These are phyloP conservation scores for Candida anglica DNA, from an alignment of 805 yeast species.

Conservation along the genomic window DNA sequence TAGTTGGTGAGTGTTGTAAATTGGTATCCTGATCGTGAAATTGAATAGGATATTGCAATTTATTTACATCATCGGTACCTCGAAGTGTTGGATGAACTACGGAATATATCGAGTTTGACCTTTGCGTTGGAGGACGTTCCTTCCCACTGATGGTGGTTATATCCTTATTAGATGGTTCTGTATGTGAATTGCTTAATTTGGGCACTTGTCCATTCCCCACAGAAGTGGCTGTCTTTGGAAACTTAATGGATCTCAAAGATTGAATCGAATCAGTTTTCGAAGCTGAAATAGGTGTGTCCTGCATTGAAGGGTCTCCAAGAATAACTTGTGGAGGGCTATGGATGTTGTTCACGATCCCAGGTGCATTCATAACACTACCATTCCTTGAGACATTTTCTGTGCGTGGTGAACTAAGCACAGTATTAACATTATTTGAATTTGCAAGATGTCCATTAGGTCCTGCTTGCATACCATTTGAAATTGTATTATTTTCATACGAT, in stretches of 20 bases:
- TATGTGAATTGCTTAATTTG: neutral
- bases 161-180: conserved; percentile 1
- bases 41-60: conserved; percentile 3
- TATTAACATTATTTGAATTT: neutral
- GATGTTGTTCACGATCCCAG: conserved; percentile 9
- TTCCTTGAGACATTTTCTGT: conserved; percentile 1
- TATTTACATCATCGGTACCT: neutral
- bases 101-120: conserved; percentile 6
- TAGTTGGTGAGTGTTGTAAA: conserved; percentile 1
- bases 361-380: conserved; percentile 4
- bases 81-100: conserved; percentile 1
- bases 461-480: conserved; percentile 5
- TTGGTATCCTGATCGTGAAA: neutral
- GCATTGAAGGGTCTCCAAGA: neutral
- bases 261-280: conserved; percentile 2
- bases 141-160: conserved; percentile 5
- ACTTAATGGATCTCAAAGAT: conserved; percentile 3
- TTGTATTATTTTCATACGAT: conserved; percentile 1
- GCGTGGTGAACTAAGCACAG: neutral
- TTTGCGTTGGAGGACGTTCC: conserved; percentile 5
- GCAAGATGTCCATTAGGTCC: conserved; percentile 1
- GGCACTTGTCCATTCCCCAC: conserved; percentile 1
- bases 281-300: neutral
- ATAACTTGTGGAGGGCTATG: conserved; percentile 11
- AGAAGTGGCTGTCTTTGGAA: conserved; percentile 1